Evolutionary conservation across 2,329 filamentous ascomycete species (phyloP).

Genomic region (Chaetomiaceae sp.): DNA sequence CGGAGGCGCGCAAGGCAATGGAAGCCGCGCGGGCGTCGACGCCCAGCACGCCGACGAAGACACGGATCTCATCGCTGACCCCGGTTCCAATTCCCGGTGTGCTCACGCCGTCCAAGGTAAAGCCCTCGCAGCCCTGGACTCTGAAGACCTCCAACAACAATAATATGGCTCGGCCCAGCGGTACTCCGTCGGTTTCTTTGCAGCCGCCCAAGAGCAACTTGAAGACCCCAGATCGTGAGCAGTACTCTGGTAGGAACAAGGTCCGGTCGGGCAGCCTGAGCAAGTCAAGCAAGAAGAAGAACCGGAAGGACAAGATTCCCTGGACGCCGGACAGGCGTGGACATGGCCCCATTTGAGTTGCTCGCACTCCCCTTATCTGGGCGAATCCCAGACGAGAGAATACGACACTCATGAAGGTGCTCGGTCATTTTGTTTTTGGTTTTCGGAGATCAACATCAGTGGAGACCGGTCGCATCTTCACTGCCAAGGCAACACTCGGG

Average conservation of each 20-base stretch:
- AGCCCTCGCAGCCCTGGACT: not conserved
- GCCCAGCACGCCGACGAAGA: conserved; percentile 19
- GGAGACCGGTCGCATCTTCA: no score
- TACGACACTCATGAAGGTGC: not conserved
- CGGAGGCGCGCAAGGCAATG: conserved; percentile 11
- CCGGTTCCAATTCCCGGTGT: conserved; percentile 16
- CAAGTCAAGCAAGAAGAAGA: conserved; percentile 3
- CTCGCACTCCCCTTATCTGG: no score
- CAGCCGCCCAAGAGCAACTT: conserved; percentile 16
- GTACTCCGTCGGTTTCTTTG: not conserved
- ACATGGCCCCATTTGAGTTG: not conserved
- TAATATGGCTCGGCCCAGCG: not conserved
- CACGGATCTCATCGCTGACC: conserved; percentile 3
- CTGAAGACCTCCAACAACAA: not conserved
- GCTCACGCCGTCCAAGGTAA: not conserved
- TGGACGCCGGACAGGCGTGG: conserved; percentile 1
- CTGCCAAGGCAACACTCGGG: no score
- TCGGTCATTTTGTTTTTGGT: not conserved
- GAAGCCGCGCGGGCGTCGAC: conserved; percentile 19
- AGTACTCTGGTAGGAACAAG: not conserved
- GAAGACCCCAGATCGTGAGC: conserved; percentile 11
- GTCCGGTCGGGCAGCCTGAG: not conserved
- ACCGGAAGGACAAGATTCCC: not conserved
- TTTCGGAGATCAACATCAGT: not conserved
- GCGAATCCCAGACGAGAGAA: no score